A percentile compares a stretch with the other conserved stretches of the same genome.
These are phyloP conservation scores for Aspergillus clavatus DNA, from an alignment of 2,329 filamentous ascomycete genomes.

Conservation along the genomic window DNA sequence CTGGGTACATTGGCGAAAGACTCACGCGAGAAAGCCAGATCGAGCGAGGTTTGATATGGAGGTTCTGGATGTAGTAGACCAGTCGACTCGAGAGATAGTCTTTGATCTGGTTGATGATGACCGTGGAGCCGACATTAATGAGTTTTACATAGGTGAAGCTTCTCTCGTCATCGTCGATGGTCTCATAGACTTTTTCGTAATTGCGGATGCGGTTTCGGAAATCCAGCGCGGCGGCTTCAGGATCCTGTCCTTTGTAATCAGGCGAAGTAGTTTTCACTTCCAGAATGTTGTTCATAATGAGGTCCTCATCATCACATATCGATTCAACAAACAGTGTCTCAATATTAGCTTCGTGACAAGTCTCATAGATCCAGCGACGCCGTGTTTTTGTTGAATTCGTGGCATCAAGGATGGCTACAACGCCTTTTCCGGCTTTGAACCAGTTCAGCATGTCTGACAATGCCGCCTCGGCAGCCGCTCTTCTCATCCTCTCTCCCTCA, in stretches of 20 bases:
- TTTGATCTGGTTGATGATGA: conserved; percentile 96
- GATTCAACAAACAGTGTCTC: conserved; percentile 96
- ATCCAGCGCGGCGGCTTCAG: conserved; percentile 82
- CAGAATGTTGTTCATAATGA: conserved; percentile 97
- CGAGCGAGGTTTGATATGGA: conserved; percentile 92
- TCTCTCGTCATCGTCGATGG: conserved; percentile 82
- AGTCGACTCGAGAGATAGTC: conserved; percentile 95
- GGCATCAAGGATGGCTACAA: conserved; percentile 91
- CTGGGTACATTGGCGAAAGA: conserved; percentile 17
- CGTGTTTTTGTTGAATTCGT: conserved; percentile 92
- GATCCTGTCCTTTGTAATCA: conserved; percentile 91
- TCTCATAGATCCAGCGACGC: conserved; percentile 84
- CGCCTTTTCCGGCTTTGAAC: conserved; percentile 71
- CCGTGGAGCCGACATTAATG: conserved; percentile 90
- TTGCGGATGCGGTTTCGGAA: conserved; percentile 93
- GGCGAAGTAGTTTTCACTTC: conserved; percentile 96
- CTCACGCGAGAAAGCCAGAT: conserved; percentile 92
- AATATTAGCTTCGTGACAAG: conserved; percentile 68
- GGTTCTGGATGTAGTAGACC: conserved; percentile 97
- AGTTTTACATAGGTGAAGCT: conserved; percentile 94
- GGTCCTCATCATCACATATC: conserved; percentile 89
- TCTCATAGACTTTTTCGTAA: conserved; percentile 96
- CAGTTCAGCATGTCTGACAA: conserved; percentile 90
- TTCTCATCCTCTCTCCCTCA: conserved; percentile 84
- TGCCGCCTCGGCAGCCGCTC: conserved; percentile 84